Evolutionary conservation across 1,139 yeast species (phyloP), one percentile per base, ranked within the genome.

Genomic region (Geotrichum candidum): DNA sequence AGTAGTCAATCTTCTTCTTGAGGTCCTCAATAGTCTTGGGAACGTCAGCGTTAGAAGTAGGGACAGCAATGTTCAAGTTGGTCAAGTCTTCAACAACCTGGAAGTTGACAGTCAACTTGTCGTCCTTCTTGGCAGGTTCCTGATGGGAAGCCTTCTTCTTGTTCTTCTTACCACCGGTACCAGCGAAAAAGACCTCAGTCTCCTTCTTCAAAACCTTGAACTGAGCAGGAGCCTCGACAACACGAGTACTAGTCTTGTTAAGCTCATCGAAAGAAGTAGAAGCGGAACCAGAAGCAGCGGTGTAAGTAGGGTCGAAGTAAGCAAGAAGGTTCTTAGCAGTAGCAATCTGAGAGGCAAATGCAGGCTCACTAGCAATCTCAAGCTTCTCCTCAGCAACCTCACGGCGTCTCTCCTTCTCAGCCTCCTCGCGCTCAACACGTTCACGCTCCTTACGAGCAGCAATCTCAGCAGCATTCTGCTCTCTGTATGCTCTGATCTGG

Each of bases 271-370:
- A 60, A 48, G 64, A 63, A 25, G 69, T 53, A 50, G 65, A 53
- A 23, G 56, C 31, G 27, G 63, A 46, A 25, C 61, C 58, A 29
- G 65, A 62, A 25, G 65, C 62, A 38, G 90, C 87, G 77, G 84
- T 87, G 75, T 85, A 87, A 55, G 86, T 75, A 68, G 96, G 96
- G 73, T 90, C 96, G 70, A 92, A 89, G 77, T 84, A 83, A 53
- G 78, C 72, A 74, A 91, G 81, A 72, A 90, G 80, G 66, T 81
- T 79, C 76, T 90, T 90, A 72, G 94, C 89, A 65, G 87, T 80
- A 69, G 80, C 81, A 70, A 90, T 85, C 77, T 90, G 94, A 57
- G 78, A 78, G 65, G 87, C 84, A 78, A 88, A 92, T 51, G 97
- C 98, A 54, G 98, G 97, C 70, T 81, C 80, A 55, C 75, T 71